These are phyloP conservation scores for Eucalyptus erythrocorys DNA, from an alignment of 345 rosid species.

Conservation along the genomic window DNA sequence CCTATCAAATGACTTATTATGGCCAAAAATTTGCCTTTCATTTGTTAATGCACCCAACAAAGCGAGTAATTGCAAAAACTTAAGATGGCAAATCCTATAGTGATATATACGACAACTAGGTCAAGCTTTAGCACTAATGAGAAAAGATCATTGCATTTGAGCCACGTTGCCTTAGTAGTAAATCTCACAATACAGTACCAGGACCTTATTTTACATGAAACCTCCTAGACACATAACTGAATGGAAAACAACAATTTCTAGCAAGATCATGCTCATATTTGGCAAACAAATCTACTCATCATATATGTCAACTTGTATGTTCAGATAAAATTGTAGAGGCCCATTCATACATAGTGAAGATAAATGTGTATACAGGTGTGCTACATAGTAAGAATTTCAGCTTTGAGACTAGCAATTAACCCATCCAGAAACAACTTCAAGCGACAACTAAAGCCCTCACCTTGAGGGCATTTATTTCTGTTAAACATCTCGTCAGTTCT, in stretches of 20 bases:
- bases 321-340: not conserved
- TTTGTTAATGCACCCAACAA: not conserved
- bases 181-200: not conserved
- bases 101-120: not conserved
- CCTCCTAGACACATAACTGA: not conserved
- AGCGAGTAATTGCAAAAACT: not conserved
- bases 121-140: not conserved
- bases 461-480: constrained; percentile 64
- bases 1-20: not conserved
- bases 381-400: not conserved
- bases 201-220: not conserved
- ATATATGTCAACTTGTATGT: not conserved
- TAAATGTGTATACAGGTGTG: not conserved
- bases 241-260: not conserved
- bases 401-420: not conserved
- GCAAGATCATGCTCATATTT: not conserved
- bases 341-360: not conserved
- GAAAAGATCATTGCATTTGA: not conserved
- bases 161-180: not conserved
- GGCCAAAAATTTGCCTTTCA: not conserved
- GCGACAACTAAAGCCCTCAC: constrained; percentile 9
- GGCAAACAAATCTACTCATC: not conserved
- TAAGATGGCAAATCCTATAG: not conserved
- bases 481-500: constrained; percentile 34
- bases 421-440: not conserved